phyloP scores from a whole-genome alignment of 306 rosid genomes.

The Cucumis hystrix region DNA sequence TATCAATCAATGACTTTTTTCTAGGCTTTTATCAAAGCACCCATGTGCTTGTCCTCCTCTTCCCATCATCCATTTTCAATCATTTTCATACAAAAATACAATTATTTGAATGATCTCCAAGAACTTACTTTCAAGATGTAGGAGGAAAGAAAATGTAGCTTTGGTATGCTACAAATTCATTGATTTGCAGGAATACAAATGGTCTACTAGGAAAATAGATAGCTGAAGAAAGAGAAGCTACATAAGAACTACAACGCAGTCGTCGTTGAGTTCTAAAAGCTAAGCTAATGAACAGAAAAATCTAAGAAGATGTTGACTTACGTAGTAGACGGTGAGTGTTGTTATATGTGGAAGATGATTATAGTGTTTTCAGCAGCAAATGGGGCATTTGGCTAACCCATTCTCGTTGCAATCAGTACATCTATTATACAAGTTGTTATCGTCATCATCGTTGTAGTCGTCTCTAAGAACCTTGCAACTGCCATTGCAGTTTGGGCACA shows the following conservation, averaged over 20 bases:
- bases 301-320: neutral
- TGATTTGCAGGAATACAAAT: neutral
- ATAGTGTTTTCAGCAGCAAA: constrained; percentile 43
- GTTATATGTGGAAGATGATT: constrained; percentile 3
- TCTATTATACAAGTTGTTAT: constrained; percentile 18
- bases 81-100: neutral
- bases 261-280: neutral
- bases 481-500: constrained; percentile 65
- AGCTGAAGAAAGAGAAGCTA: no score
- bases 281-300: neutral
- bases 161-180: neutral
- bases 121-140: neutral
- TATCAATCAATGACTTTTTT: constrained; percentile 11
- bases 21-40: constrained; percentile 7
- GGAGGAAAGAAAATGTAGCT: neutral
- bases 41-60: constrained; percentile 43
- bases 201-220: neutral
- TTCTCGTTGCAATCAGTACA: constrained; percentile 80
- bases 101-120: neutral
- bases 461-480: constrained; percentile 52
- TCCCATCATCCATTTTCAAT: constrained; percentile 7
- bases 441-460: constrained; percentile 1
- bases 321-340: neutral
- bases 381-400: constrained; percentile 66
- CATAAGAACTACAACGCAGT: no score